These are phyloP conservation scores for Bipolaris oryzae DNA, from an alignment of 2,329 filamentous ascomycete species.

Conservation along the genomic window DNA sequence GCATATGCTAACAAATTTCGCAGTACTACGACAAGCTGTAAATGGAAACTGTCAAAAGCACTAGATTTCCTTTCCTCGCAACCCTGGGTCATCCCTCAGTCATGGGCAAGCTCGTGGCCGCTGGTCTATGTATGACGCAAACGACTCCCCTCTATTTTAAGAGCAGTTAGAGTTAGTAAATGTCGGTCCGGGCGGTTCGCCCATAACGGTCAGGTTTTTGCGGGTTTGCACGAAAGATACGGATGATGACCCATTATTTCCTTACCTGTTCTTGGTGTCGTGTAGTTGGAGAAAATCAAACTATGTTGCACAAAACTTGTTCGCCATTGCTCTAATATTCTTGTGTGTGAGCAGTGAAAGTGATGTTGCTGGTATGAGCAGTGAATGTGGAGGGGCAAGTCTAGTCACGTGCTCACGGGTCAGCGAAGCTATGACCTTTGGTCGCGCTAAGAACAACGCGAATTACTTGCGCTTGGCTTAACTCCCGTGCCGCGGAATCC, in stretches of 20 bases:
- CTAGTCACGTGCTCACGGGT: constrained; percentile 27
- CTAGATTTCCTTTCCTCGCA: constrained; percentile 52
- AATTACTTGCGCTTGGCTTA: constrained; percentile 11
- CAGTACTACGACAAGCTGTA: constrained; percentile 99
- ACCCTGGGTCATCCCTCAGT: constrained; percentile 42
- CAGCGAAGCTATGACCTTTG: constrained; percentile 12
- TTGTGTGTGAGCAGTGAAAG: constrained; percentile 5
- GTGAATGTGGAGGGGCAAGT: constrained; percentile 27
- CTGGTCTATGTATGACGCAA: constrained; percentile 43
- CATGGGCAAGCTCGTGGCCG: constrained; percentile 44
- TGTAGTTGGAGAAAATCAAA: constrained; percentile 43
- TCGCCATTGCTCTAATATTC: background rate
- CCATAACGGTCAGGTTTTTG: constrained; percentile 40
- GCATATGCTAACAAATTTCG: constrained; percentile 50
- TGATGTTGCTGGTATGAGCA: constrained; percentile 8
- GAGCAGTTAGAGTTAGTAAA: constrained; percentile 45
- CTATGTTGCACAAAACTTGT: constrained; percentile 35
- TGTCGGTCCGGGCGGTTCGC: constrained; percentile 45
- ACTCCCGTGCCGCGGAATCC: background rate
- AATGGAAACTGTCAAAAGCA: constrained; percentile 53
- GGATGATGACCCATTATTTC: constrained; percentile 45
- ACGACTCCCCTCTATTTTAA: constrained; percentile 32
- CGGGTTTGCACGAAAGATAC: constrained; percentile 40
- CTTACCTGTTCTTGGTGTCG: constrained; percentile 45
- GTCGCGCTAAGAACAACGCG: constrained; percentile 26